These are phyloP conservation scores for Cryptosporidium ubiquitum DNA, from an alignment of 169 alveolate genomes.

Conservation along the genomic window DNA sequence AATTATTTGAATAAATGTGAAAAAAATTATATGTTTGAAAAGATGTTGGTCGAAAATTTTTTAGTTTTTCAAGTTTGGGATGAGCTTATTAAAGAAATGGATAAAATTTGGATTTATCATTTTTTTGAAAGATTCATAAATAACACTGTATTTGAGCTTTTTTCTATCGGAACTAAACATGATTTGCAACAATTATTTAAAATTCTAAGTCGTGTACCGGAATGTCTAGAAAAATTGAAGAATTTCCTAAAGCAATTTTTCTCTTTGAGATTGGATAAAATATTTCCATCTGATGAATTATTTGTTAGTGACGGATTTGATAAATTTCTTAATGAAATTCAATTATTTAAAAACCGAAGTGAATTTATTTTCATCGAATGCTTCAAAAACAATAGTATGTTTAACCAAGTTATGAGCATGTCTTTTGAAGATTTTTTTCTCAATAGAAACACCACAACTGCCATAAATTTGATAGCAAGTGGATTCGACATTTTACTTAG, in stretches of 20 bases:
- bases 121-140: conserved; percentile 23
- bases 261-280: neutral
- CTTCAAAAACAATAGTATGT: neutral
- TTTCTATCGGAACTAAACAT: neutral
- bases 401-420: conserved; percentile 16
- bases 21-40: conserved; percentile 21
- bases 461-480: conserved; percentile 24
- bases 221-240: conserved; percentile 28
- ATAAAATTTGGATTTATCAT: conserved; percentile 45
- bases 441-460: neutral
- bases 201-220: conserved; percentile 55
- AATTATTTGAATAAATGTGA: conserved; percentile 28
- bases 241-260: conserved; percentile 13
- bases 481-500: conserved; percentile 54
- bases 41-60: conserved; percentile 35
- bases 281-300: conserved; percentile 17
- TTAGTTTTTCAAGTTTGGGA: conserved; percentile 46
- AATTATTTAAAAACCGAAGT: conserved; percentile 3
- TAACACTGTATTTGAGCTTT: conserved; percentile 1
- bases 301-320: neutral
- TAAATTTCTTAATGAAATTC: neutral
- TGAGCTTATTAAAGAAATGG: conserved; percentile 38
- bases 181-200: conserved; percentile 45
- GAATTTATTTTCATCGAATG: conserved; percentile 49
- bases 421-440: conserved; percentile 58